Percentiles rank a stretch among this genome's conserved stretches.
Conservation (phyloP, 139 green algal species). For the Picochlorum sp. region DNA sequence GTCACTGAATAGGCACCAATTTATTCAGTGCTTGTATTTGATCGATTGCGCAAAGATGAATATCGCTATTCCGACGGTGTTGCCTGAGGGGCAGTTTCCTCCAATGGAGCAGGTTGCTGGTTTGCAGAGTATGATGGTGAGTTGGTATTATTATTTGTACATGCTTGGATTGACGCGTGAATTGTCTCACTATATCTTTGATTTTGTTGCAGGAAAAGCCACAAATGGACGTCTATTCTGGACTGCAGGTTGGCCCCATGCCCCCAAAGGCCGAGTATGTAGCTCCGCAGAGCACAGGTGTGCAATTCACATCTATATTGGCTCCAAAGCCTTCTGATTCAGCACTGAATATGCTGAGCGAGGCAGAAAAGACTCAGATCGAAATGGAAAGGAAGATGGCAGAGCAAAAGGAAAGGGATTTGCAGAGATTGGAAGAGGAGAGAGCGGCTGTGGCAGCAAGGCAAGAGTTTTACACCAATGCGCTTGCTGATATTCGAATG, state of each 20-base stretch:
- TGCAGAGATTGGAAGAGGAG: conserved; percentile 25
- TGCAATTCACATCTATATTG: too few species aligned
- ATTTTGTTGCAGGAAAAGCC: background rate
- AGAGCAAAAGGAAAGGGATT: conserved; percentile 22
- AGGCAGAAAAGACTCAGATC: conserved; percentile 30
- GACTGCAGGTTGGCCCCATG: background rate
- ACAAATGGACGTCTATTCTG: background rate
- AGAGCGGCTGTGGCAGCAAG: conserved; percentile 13
- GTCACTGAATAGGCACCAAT: conserved; percentile 53
- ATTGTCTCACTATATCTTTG: background rate
- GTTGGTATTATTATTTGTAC: conserved; percentile 5
- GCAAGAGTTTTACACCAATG: conserved; percentile 23
- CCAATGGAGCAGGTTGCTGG: conserved; percentile 22
- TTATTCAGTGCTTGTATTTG: conserved; percentile 65
- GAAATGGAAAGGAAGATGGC: conserved; percentile 28
- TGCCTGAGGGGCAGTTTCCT: conserved; percentile 49
- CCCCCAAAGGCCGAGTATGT: background rate
- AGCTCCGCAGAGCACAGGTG: background rate
- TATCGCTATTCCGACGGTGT: conserved; percentile 25
- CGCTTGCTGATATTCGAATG: conserved; percentile 22
- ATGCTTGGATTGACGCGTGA: background rate
- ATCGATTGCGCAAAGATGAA: conserved; percentile 56
- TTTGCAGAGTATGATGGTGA: background rate
- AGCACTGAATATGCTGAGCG: background rate
- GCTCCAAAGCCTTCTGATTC: too few species aligned